phyloP scores from a whole-genome alignment of 495 filamentous ascomycete species.

The Aspergillus avenaceus region DNA sequence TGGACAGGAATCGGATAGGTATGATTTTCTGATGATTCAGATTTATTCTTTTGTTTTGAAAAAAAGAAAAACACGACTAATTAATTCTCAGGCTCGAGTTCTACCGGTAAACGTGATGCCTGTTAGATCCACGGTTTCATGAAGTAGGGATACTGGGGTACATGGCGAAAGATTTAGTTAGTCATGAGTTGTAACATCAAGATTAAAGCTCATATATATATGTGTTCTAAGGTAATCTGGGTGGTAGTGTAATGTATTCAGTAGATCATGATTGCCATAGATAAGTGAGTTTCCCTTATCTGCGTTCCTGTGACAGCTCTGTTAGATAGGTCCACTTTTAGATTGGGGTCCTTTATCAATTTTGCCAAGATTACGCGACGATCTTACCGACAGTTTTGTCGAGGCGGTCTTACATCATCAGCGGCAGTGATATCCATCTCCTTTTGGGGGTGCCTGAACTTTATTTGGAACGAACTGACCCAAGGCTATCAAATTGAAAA shows the following conservation, averaged over 20 bases:
- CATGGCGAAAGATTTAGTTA: constrained; percentile 26
- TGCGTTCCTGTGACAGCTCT: too few species aligned
- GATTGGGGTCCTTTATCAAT: neutral
- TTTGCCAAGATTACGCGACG: neutral
- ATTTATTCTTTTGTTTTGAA: neutral
- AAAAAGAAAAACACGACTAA: constrained; percentile 14
- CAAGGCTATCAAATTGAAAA: neutral
- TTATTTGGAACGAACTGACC: neutral
- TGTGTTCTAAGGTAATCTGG: neutral
- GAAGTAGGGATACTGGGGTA: constrained; percentile 14
- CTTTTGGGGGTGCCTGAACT: neutral
- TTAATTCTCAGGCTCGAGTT: constrained; percentile 45
- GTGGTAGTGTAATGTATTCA: neutral
- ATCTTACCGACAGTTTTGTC: neutral
- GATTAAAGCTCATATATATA: constrained; percentile 16
- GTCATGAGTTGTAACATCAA: constrained; percentile 38
- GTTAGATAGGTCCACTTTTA: neutral
- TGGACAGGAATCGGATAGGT: constrained; percentile 64
- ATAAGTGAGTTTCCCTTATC: too few species aligned
- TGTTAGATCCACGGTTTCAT: constrained; percentile 3
- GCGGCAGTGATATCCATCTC: neutral
- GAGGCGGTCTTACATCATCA: constrained; percentile 12
- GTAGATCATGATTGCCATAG: neutral
- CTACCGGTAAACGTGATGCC: constrained; percentile 42
- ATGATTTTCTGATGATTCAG: constrained; percentile 20